Conservation (phyloP, 345 rosid genomes). For the Murraya koenigii region DNA sequence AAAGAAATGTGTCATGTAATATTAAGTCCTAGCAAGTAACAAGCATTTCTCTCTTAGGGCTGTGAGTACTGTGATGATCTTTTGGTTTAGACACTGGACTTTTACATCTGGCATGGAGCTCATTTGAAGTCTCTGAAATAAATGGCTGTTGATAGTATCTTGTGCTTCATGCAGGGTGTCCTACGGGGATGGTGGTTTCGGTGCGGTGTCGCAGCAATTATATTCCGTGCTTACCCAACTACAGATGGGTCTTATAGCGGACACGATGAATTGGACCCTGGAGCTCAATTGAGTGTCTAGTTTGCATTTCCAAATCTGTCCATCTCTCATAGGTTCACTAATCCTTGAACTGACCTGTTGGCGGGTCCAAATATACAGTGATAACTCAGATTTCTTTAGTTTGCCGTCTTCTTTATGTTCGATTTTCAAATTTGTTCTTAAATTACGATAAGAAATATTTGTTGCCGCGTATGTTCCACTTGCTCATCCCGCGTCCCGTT, state of each 20-base stretch:
- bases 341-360: too few species aligned
- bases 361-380: not conserved
- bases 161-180: conserved; percentile 45
- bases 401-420: not conserved
- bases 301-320: not conserved
- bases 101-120: not conserved
- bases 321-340: too few species aligned
- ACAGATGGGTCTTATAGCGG: conserved; percentile 87
- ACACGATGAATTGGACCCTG: conserved; percentile 85
- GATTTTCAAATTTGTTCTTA: too few species aligned
- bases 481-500: too few species aligned
- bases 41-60: not conserved
- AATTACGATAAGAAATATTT: not conserved
- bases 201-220: conserved; percentile 58
- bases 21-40: not conserved
- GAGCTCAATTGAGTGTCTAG: conserved; percentile 35
- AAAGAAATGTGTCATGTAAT: not conserved
- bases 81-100: not conserved
- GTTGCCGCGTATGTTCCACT: not conserved
- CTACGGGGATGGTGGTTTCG: conserved; percentile 66
- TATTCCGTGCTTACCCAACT: conserved; percentile 70
- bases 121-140: not conserved
- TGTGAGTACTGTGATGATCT: not conserved
- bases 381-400: not conserved
- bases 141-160: too few species aligned